Conservation (phyloP, 495 filamentous ascomycete species). For the Tuber indicum region DNA sequence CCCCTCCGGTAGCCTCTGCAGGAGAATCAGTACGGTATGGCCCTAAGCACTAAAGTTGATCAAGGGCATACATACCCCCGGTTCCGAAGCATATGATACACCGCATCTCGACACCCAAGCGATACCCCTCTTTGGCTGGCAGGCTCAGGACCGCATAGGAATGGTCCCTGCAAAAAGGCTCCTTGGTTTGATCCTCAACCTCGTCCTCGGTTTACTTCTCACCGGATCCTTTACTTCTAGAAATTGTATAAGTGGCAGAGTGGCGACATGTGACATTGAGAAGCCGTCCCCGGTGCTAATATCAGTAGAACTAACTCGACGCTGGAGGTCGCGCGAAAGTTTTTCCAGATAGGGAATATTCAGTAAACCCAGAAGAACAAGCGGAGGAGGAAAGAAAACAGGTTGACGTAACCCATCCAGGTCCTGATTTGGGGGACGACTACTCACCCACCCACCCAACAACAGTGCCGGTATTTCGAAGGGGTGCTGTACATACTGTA, state of each 20-base stretch:
- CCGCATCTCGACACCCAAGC: conserved; percentile 42
- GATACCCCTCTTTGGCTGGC: conserved; percentile 54
- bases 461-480: conserved; percentile 44
- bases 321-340: conserved; percentile 56
- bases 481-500: no score
- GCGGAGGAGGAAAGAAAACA: conserved; percentile 48
- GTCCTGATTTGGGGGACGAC: conserved; percentile 49
- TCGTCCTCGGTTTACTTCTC: conserved; percentile 46
- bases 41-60: not conserved
- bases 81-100: conserved; percentile 42
- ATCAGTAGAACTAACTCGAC: conserved; percentile 58
- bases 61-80: not conserved
- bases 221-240: conserved; percentile 42
- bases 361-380: conserved; percentile 50
- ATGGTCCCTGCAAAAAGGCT: conserved; percentile 50
- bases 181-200: conserved; percentile 53
- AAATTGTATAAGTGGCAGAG: conserved; percentile 55
- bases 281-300: conserved; percentile 55
- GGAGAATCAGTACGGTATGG: not conserved
- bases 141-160: conserved; percentile 73
- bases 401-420: conserved; percentile 52
- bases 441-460: conserved; percentile 40
- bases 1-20: not conserved
- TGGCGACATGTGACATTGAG: conserved; percentile 57
- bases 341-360: conserved; percentile 54